Percentiles rank a stretch among this genome's conserved stretches.
These are phyloP conservation scores for Lecanicillium sp. DNA, from an alignment of 2,329 filamentous ascomycete genomes.

Conservation along the genomic window DNA sequence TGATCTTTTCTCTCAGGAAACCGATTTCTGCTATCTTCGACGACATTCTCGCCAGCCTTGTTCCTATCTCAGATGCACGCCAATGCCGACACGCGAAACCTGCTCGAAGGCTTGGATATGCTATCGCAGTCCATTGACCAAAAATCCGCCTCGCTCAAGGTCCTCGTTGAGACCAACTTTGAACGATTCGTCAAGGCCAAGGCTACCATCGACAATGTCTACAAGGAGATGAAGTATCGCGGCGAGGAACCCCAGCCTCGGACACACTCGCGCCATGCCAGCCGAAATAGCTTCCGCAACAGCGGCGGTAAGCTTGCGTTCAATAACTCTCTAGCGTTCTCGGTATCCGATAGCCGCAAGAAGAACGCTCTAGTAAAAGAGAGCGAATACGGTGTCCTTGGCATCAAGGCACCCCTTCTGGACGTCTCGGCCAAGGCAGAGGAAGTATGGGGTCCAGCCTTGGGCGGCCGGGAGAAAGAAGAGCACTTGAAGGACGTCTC, in stretches of 20 bases:
- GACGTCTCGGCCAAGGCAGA: conserved; percentile 92
- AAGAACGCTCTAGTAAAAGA: conserved; percentile 92
- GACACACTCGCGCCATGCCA: conserved; percentile 58
- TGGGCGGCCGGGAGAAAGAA: conserved; percentile 87
- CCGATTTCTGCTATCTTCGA: conserved; percentile 90
- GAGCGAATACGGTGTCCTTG: conserved; percentile 81
- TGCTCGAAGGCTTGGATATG: conserved; percentile 75
- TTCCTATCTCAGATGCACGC: conserved; percentile 92
- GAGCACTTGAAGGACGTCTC: conserved; percentile 75
- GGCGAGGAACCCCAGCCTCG: conserved; percentile 43
- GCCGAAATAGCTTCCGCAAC: conserved; percentile 58
- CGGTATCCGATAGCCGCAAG: conserved; percentile 50
- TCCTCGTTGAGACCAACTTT: conserved; percentile 95
- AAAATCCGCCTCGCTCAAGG: conserved; percentile 93
- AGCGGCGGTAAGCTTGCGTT: conserved; percentile 29
- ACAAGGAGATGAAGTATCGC: conserved; percentile 88
- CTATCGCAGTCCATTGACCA: conserved; percentile 91
- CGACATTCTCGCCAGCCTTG: conserved; percentile 84
- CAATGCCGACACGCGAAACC: conserved; percentile 70
- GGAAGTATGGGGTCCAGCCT: conserved; percentile 92
- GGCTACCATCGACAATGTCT: conserved; percentile 96
- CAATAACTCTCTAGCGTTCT: conserved; percentile 28
- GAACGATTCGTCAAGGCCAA: conserved; percentile 97
- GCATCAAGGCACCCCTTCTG: conserved; percentile 79
- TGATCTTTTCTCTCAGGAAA: conserved; percentile 49